These are phyloP conservation scores for Ceratobasidium sp. DNA, from an alignment of 1,284 basidiomycete species.

Conservation along the genomic window DNA sequence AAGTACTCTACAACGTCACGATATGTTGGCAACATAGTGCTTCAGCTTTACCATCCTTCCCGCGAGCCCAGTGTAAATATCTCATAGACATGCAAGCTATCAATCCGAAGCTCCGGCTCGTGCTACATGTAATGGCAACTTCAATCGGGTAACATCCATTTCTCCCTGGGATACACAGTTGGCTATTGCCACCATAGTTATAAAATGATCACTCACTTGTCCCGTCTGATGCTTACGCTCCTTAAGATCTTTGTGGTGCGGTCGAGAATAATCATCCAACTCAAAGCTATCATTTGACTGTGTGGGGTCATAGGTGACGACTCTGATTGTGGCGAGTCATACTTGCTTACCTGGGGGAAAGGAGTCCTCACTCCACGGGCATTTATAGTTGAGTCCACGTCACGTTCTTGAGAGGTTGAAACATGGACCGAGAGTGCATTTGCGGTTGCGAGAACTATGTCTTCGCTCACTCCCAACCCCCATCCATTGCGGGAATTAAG, in stretches of 20 bases:
- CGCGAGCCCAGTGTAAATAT: too few relatives aligned
- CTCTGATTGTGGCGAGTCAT: not conserved
- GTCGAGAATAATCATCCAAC: not conserved
- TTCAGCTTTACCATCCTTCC: too few relatives aligned
- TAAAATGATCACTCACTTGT: not conserved
- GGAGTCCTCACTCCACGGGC: not conserved
- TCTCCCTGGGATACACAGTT: not conserved
- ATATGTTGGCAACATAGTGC: too few relatives aligned
- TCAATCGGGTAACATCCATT: too few relatives aligned
- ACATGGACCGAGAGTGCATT: not conserved
- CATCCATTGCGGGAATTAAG: conserved; percentile 18
- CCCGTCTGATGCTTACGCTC: not conserved
- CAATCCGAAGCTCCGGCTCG: not conserved
- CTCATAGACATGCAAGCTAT: too few relatives aligned
- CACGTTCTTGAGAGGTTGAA: not conserved
- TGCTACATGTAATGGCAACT: not conserved
- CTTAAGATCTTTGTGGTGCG: not conserved
- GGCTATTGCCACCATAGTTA: too few relatives aligned
- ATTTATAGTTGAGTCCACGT: not conserved
- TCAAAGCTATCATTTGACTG: conserved; percentile 7
- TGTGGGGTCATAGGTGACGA: too few relatives aligned
- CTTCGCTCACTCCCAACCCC: not conserved
- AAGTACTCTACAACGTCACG: too few relatives aligned
- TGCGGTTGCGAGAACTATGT: not conserved
- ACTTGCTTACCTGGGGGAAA: not conserved